Conservation (phyloP, 768 basidiomycete genomes). For the Lactarius evosmus region DNA sequence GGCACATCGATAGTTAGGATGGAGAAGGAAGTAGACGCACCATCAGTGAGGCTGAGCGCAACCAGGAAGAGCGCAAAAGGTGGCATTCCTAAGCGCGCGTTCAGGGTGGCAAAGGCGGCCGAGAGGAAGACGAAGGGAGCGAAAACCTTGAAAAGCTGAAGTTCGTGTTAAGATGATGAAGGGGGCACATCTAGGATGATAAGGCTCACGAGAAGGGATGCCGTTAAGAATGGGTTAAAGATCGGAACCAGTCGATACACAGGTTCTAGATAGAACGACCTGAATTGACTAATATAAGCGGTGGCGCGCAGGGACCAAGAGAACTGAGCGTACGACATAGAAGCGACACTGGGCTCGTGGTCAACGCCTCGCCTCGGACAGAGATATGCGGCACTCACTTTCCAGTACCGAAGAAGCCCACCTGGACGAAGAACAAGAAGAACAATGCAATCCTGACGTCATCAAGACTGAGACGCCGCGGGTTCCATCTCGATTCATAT, state of each 20-base stretch:
- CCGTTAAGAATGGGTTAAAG: slow-evolving; percentile 85
- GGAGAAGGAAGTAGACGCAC: slow-evolving; percentile 35
- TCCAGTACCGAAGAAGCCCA: slow-evolving; percentile 83
- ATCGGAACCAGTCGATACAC: slow-evolving; percentile 84
- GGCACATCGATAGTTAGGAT: not conserved
- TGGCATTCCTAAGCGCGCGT: slow-evolving; percentile 62
- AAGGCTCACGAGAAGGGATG: slow-evolving; percentile 55
- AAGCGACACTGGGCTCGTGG: slow-evolving; percentile 28
- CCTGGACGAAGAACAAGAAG: slow-evolving; percentile 83
- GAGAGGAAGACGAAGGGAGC: slow-evolving; percentile 78
- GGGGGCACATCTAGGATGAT: not conserved
- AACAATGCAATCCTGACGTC: slow-evolving; percentile 74
- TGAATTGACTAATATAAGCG: slow-evolving; percentile 55
- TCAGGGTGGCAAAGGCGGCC: slow-evolving; percentile 63
- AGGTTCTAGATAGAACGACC: slow-evolving; percentile 87
- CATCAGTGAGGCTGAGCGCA: slow-evolving; percentile 69
- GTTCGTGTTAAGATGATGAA: not conserved
- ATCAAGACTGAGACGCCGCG: slow-evolving; percentile 36
- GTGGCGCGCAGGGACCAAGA: not conserved
- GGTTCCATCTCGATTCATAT: slow-evolving; percentile 27
- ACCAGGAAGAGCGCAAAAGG: slow-evolving; percentile 80
- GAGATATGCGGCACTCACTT: slow-evolving; percentile 49
- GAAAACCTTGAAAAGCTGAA: slow-evolving; percentile 76
- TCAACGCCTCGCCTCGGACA: not conserved
- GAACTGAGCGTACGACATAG: slow-evolving; percentile 24